Conservation (phyloP, 2,329 filamentous ascomycete genomes). For the Fusarium sp. region DNA sequence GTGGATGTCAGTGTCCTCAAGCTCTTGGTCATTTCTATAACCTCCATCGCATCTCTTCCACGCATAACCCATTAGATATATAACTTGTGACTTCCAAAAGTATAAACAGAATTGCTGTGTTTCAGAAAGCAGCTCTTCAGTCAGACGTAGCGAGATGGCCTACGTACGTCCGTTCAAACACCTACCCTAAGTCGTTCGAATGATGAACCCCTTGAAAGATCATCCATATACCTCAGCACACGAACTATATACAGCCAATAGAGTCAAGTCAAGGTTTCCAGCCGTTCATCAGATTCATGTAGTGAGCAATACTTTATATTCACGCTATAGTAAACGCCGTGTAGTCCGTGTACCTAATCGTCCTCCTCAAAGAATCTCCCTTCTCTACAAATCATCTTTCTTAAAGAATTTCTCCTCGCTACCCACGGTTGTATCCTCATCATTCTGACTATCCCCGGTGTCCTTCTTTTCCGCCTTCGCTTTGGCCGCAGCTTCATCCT, state of each 20-base stretch:
- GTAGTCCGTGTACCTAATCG: conserved; percentile 51
- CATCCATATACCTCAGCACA: not conserved
- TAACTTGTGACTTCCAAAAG: too few relatives aligned
- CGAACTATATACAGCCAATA: not conserved
- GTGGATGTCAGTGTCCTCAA: not conserved
- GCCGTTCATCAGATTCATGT: not conserved
- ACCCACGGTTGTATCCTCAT: conserved; percentile 30
- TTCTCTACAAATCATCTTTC: conserved; percentile 53
- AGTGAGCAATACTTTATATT: conserved; percentile 3
- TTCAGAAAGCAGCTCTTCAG: not conserved
- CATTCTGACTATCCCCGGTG: conserved; percentile 32
- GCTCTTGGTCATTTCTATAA: not conserved
- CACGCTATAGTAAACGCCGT: conserved; percentile 10
- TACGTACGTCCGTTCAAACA: too few relatives aligned
- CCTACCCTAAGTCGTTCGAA: not conserved
- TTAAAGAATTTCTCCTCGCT: conserved; percentile 34
- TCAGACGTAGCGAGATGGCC: not conserved
- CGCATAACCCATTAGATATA: not conserved
- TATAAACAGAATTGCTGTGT: not conserved
- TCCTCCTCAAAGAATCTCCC: conserved; percentile 63
- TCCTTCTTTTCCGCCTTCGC: conserved; percentile 52
- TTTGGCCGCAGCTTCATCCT: conserved; percentile 19
- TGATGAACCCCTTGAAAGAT: not conserved
- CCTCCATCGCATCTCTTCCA: not conserved
- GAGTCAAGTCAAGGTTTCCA: not conserved